Conservation (phyloP, 2,329 filamentous ascomycete species). For the Fusarium sp. region DNA sequence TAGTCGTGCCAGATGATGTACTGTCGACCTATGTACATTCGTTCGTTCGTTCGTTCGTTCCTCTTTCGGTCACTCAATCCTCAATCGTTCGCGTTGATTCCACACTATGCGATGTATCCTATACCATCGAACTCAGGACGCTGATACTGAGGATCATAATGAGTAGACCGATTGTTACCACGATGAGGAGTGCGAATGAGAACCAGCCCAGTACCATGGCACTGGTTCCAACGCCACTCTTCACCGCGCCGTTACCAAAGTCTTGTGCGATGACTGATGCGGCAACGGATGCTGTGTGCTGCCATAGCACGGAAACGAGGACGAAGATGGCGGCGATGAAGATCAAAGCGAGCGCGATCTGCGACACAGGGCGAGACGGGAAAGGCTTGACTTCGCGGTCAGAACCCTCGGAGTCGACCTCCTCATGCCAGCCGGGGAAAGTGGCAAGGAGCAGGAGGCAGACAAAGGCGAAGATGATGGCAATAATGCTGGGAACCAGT, state of each 20-base stretch:
- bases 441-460: conserved; percentile 95
- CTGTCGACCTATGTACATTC: conserved; percentile 42
- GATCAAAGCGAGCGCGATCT: conserved; percentile 93
- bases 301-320: conserved; percentile 84
- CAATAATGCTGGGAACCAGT: conserved; percentile 78
- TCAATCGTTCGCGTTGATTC: conserved; percentile 30
- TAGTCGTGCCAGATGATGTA: conserved; percentile 24
- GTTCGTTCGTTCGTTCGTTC: conserved; percentile 30
- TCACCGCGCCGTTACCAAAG: conserved; percentile 88
- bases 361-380: conserved; percentile 90
- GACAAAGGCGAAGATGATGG: conserved; percentile 96
- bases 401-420: conserved; percentile 81
- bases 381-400: conserved; percentile 95
- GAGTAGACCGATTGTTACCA: conserved; percentile 93
- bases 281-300: conserved; percentile 95
- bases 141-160: conserved; percentile 97
- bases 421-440: conserved; percentile 97
- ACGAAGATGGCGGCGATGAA: conserved; percentile 80
- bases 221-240: conserved; percentile 88
- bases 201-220: conserved; percentile 99
- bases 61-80: conserved; percentile 27
- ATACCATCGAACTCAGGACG: conserved; percentile 73
- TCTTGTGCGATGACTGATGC: conserved; percentile 94
- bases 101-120: conserved; percentile 31
- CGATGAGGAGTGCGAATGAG: conserved; percentile 90